phyloP scores from a whole-genome alignment of 129 eudicot species.

The Silybum marianum region DNA sequence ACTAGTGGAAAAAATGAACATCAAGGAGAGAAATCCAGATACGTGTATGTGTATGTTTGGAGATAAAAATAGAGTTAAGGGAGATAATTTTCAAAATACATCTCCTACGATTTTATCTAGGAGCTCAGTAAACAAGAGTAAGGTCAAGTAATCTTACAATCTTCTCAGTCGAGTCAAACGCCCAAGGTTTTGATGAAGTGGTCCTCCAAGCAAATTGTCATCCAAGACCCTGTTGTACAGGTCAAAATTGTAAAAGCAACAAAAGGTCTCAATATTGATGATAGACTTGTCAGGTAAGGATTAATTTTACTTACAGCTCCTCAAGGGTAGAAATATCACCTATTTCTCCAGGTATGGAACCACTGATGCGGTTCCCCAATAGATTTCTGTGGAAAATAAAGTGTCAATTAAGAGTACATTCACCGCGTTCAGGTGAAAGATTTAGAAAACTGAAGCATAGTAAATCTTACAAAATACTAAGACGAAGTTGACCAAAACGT shows the following conservation, averaged over 20 bases:
- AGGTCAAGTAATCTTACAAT: constrained; percentile 53
- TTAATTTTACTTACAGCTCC: constrained; percentile 57
- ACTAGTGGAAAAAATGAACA: neutral
- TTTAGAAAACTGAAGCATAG: neutral
- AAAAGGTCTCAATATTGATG: neutral
- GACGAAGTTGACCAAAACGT: constrained; percentile 51
- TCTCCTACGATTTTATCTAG: no score
- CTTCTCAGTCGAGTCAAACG: constrained; percentile 55
- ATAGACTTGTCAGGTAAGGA: neutral
- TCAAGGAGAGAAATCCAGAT: no score
- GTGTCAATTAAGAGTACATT: neutral
- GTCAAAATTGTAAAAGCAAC: constrained; percentile 6
- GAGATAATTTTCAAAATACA: no score
- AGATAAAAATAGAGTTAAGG: no score
- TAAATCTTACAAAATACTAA: constrained; percentile 61
- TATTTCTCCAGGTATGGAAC: constrained; percentile 74
- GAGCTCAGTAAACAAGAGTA: neutral
- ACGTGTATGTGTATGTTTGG: no score
- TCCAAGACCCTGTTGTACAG: constrained; percentile 52
- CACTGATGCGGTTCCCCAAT: constrained; percentile 69
- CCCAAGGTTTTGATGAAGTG: constrained; percentile 57
- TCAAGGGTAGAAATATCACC: constrained; percentile 72
- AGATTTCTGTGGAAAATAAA: constrained; percentile 53
- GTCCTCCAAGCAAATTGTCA: constrained; percentile 63
- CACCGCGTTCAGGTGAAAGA: neutral